Evolutionary conservation across 208 protist species (phyloP).

Genomic region (Perkinsela sp.): DNA sequence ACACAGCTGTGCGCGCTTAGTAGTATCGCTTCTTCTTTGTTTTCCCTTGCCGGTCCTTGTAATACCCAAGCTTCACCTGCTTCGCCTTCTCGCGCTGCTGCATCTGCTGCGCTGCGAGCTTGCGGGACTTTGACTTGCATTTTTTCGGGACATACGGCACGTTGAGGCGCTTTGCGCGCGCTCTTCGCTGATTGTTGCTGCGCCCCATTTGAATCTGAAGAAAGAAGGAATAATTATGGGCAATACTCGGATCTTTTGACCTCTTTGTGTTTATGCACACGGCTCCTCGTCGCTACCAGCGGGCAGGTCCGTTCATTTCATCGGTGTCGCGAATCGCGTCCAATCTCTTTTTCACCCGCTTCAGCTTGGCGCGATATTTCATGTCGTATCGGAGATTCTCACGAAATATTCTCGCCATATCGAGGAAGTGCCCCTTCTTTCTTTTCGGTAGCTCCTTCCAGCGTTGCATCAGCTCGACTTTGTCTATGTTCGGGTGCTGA

Average conservation of each 20-base stretch:
- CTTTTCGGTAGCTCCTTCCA: not conserved
- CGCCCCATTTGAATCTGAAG: too few relatives aligned
- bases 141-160: not conserved
- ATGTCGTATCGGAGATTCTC: not conserved
- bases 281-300: too few relatives aligned
- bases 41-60: not conserved
- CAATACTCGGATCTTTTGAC: too few relatives aligned
- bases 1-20: too few relatives aligned
- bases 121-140: not conserved
- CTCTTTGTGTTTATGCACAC: too few relatives aligned
- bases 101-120: not conserved
- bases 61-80: not conserved
- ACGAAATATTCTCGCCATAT: not conserved
- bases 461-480: not conserved
- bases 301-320: too few relatives aligned
- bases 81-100: not conserved
- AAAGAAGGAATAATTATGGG: too few relatives aligned
- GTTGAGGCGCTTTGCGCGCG: not conserved
- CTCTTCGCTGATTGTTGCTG: not conserved
- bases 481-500: not conserved
- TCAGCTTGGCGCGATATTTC: not conserved
- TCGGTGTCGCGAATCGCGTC: too few relatives aligned
- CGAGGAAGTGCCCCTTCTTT: not conserved
- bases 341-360: too few relatives aligned
- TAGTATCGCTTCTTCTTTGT: not conserved